Percentiles rank a stretch among this genome's conserved stretches.
Evolutionary conservation across 495 filamentous ascomycete species (phyloP).

Genomic region (Penicillium cosmopolitanum): DNA sequence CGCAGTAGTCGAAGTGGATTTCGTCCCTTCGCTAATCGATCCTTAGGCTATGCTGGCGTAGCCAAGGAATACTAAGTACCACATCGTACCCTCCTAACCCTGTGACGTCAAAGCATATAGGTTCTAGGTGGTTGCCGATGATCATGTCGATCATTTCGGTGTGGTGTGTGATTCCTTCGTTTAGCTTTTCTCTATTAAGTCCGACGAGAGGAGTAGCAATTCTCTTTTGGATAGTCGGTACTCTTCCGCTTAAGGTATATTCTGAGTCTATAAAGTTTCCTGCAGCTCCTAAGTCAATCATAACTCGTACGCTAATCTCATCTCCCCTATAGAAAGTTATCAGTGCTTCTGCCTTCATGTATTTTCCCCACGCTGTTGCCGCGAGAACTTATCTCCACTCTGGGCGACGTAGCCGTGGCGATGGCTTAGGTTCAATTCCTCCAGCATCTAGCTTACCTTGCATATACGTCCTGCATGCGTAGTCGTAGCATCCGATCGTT

Average conservation of each 20-base stretch:
- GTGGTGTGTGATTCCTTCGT: not conserved
- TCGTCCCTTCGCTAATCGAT: not conserved
- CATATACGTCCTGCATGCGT: not conserved
- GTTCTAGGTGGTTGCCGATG: not conserved
- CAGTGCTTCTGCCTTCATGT: not conserved
- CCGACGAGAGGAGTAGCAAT: not conserved
- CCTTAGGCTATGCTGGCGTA: not conserved
- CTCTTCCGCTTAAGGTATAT: not conserved
- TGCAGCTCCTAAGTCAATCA: not conserved
- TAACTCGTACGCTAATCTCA: not conserved
- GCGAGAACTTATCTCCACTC: not conserved
- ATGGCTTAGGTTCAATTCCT: not conserved
- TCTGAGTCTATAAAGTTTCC: not conserved
- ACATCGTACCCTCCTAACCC: not conserved
- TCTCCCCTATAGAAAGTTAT: not conserved
- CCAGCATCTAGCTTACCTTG: not conserved
- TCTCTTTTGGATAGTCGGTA: too few species aligned
- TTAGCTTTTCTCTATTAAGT: not conserved
- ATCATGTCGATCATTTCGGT: not conserved
- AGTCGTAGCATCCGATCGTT: not conserved
- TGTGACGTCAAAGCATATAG: not conserved
- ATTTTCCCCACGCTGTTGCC: not conserved
- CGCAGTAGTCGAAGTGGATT: not conserved
- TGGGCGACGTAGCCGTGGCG: not conserved
- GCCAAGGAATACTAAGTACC: not conserved